Evolutionary conservation across 1,284 basidiomycete genomes (phyloP).

Genomic region (Gastroboletus turbinatus): DNA sequence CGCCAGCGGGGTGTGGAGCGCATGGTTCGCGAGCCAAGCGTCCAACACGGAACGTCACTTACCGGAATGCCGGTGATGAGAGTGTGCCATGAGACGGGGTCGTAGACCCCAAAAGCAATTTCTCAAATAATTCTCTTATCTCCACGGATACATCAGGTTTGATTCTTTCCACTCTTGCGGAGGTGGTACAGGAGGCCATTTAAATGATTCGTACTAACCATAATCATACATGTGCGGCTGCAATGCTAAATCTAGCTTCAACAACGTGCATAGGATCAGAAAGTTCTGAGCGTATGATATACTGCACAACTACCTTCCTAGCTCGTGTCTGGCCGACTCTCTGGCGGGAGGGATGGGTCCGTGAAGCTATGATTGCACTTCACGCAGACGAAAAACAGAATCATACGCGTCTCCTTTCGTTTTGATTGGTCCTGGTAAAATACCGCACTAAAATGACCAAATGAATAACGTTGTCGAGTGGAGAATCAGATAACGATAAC

Average conservation of each 20-base stretch:
- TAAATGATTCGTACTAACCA: not conserved
- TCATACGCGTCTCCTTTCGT: constrained; percentile 89
- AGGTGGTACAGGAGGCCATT: not conserved
- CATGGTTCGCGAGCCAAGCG: not conserved
- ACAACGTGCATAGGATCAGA: constrained; percentile 3
- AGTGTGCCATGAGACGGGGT: not conserved
- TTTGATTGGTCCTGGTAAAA: constrained; percentile 95
- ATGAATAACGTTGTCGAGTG: constrained; percentile 7
- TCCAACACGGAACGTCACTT: not conserved
- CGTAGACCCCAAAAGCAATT: not conserved
- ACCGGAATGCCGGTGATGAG: not conserved
- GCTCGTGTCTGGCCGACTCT: constrained; percentile 29
- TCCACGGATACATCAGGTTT: not conserved
- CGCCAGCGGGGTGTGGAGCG: not conserved
- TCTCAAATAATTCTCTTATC: not conserved
- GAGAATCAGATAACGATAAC: constrained; percentile 37
- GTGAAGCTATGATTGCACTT: constrained; percentile 79
- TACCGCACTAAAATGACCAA: constrained; percentile 63
- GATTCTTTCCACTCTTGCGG: not conserved
- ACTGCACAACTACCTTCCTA: constrained; percentile 13
- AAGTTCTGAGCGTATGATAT: not conserved
- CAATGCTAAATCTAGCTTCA: not conserved
- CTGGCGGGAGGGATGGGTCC: constrained; percentile 57
- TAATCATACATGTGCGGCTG: not conserved
- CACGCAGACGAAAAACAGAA: constrained; percentile 90